Conservation (phyloP, 2,329 filamentous ascomycete genomes). For the Diaporthe sp. region DNA sequence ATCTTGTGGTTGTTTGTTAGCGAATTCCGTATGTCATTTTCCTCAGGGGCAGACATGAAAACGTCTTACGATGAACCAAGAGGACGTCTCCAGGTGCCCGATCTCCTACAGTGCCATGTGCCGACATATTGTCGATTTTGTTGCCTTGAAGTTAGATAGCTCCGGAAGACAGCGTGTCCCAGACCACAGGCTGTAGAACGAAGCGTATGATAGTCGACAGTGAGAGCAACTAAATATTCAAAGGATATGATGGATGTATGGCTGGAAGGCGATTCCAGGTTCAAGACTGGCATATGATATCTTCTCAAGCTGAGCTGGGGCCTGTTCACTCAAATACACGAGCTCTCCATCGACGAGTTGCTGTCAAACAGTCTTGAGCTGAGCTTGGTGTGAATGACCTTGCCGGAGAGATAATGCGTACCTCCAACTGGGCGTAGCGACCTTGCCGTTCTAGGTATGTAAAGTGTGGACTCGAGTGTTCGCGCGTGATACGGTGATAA, state of each 20-base stretch:
- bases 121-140: not conserved
- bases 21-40: too few species aligned
- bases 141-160: not conserved
- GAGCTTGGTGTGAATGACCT: not conserved
- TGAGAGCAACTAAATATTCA: not conserved
- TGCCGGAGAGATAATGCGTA: not conserved
- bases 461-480: constrained; percentile 1
- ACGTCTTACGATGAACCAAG: not conserved
- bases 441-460: constrained; percentile 6
- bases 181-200: not conserved
- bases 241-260: not conserved
- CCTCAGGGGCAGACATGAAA: not conserved
- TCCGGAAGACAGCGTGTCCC: not conserved
- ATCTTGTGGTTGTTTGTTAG: not conserved
- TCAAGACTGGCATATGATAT: not conserved
- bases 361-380: not conserved
- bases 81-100: constrained; percentile 18
- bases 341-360: not conserved
- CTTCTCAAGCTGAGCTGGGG: not conserved
- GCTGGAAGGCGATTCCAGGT: not conserved
- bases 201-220: not conserved
- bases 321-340: not conserved
- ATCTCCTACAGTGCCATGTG: not conserved
- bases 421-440: not conserved
- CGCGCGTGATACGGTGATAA: not conserved